A percentile compares a stretch with the other conserved stretches of the same genome.
phyloP scores from a whole-genome alignment of 1,284 basidiomycete genomes.

The Inonotus hispidus region DNA sequence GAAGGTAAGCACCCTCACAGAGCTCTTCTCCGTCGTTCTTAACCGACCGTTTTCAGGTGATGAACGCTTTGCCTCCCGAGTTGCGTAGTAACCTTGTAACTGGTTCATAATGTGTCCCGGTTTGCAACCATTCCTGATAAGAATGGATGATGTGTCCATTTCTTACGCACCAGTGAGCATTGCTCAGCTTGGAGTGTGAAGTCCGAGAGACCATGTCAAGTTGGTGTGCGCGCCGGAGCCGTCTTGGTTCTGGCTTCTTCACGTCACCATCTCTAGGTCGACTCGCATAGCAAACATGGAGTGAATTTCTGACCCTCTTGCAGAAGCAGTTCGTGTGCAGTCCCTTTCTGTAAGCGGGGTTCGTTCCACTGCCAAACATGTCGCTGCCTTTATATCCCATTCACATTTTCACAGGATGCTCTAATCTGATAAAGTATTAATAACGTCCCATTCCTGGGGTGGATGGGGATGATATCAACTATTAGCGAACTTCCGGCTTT shows the following conservation, averaged over 20 bases:
- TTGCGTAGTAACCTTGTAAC: not conserved
- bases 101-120: not conserved
- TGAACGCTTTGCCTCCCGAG: conserved; percentile 12
- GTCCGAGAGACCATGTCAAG: conserved; percentile 18
- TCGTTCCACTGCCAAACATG: conserved; percentile 21
- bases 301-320: conserved; percentile 10
- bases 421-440: too few relatives aligned
- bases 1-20: conserved; percentile 43
- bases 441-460: too few relatives aligned
- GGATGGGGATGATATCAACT: too few relatives aligned
- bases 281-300: conserved; percentile 17
- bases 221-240: conserved; percentile 9
- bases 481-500: too few relatives aligned
- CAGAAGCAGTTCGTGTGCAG: not conserved
- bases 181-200: not conserved
- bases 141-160: not conserved
- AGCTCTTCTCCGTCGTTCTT: not conserved
- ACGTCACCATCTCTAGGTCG: conserved; percentile 16
- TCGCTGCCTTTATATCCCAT: not conserved
- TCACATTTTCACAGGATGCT: too few relatives aligned
- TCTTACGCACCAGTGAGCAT: not conserved
- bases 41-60: not conserved
- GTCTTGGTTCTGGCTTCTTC: conserved; percentile 11
- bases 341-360: conserved; percentile 10
- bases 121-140: too few relatives aligned